Conservation (phyloP, 2,329 filamentous ascomycete genomes). For the Colletotrichum lupini region DNA sequence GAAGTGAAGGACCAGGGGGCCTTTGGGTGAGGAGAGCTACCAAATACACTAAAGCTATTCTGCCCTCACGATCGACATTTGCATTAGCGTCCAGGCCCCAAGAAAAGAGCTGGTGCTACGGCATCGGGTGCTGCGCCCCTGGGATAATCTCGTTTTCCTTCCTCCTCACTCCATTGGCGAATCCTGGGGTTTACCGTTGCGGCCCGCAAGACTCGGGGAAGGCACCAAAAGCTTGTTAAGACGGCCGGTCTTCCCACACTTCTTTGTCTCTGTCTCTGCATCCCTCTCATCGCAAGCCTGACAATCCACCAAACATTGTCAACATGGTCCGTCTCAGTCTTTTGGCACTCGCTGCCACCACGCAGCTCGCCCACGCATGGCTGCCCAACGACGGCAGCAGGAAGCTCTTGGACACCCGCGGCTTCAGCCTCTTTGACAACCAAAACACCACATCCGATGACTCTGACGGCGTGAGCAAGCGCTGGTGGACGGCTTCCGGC, state of each 20-base stretch:
- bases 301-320: neutral
- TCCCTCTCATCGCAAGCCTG: neutral
- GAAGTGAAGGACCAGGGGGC: no score
- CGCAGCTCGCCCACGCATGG: constrained; percentile 20
- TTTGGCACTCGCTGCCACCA: constrained; percentile 13
- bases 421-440: constrained; percentile 28
- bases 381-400: constrained; percentile 22
- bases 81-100: constrained; percentile 18
- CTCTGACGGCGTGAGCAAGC: constrained; percentile 7
- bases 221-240: constrained; percentile 22
- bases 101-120: neutral
- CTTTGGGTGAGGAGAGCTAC: neutral
- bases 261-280: neutral
- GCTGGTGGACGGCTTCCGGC: constrained; percentile 33
- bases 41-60: neutral
- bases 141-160: constrained; percentile 17
- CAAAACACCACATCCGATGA: constrained; percentile 22
- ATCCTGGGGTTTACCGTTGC: neutral
- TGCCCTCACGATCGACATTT: constrained; percentile 7
- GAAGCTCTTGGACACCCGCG: constrained; percentile 30
- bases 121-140: constrained; percentile 12
- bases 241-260: neutral
- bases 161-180: neutral
- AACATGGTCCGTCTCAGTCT: constrained; percentile 30
- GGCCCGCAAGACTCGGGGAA: neutral